Percentiles rank a stretch among this genome's conserved stretches.
Evolutionary conservation across 352 stramenopile genomes (phyloP).

Genomic region (Peronospora destructor): DNA sequence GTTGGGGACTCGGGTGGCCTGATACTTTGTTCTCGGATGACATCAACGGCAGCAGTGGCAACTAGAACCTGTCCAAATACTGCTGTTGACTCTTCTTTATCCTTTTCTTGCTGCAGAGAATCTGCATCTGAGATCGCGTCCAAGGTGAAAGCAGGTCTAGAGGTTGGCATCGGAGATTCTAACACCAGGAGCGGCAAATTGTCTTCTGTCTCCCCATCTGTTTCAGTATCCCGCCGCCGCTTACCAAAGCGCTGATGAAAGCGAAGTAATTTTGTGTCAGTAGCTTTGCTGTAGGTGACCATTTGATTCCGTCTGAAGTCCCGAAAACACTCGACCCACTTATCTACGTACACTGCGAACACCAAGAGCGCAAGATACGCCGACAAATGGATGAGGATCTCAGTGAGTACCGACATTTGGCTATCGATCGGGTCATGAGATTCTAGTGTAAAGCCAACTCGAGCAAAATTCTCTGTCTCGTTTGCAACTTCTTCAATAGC

Average conservation of each 20-base stretch:
- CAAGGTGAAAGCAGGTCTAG: slow-evolving; percentile 16
- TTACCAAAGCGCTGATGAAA: slow-evolving; percentile 28
- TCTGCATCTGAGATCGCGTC: slow-evolving; percentile 2
- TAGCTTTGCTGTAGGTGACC: slow-evolving; percentile 20
- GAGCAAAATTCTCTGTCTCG: slow-evolving; percentile 6
- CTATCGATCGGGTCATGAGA: slow-evolving; percentile 5
- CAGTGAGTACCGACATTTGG: slow-evolving; percentile 30
- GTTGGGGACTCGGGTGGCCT: background rate
- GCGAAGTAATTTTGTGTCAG: slow-evolving; percentile 19
- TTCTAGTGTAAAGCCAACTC: slow-evolving; percentile 4
- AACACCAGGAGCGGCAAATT: slow-evolving; percentile 19
- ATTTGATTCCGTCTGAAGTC: slow-evolving; percentile 34
- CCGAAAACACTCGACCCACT: slow-evolving; percentile 36
- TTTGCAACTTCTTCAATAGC: slow-evolving; percentile 6
- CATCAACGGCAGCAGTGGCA: slow-evolving; percentile 14
- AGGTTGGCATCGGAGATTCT: slow-evolving; percentile 15
- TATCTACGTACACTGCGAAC: slow-evolving; percentile 32
- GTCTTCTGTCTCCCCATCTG: slow-evolving; percentile 16
- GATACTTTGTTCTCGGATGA: slow-evolving; percentile 13
- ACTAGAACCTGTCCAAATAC: slow-evolving; percentile 10
- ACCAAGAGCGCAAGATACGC: slow-evolving; percentile 34
- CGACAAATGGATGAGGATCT: slow-evolving; percentile 35
- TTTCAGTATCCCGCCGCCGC: slow-evolving; percentile 9
- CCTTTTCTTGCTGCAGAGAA: background rate
- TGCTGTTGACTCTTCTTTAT: background rate